Base-by-base conservation (phyloP, 106 monocot species). In the Cymbidium sinense region DNA sequence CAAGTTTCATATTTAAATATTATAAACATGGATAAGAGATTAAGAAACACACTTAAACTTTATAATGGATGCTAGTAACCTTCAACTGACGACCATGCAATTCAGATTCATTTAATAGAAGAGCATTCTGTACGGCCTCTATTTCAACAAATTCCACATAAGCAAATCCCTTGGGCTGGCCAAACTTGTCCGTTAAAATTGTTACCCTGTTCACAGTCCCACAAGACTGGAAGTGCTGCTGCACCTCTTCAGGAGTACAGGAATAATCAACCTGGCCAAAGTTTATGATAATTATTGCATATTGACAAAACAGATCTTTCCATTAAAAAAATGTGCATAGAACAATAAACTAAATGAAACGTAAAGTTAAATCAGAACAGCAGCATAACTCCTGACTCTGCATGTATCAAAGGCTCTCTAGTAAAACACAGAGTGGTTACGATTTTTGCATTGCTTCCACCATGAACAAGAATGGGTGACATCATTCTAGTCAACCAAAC, bases 131-230 rank as follows among this genome's bases (percentile, higher is more conserved):
- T 33, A 89, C 86, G 41, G 89, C 89, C 28, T 89, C 89, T 75
- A 83, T 79, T 79, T 89, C 89, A 76, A 83, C 86, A 86, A 89
- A 89, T 72, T 89, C 89, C 29, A 89, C 89, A 74, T 89, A 89
- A 21, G 89, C 89, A 83, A 83, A 89, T 55, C 89, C 89, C 72
- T 89, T 89, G 12, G 89, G 89, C 34, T 86, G 86, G 52, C 89
- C 89, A 83, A 83, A 83, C 54, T 85, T 83, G 76, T 89, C 89
- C n/a, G 89, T 89, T 35, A 89, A 76, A 78, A 88, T 88, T 13
- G 85, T 88, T 36, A 88, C 85, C 35, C 88, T 77, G 77, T 88
- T 88, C 61, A 88, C 80, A 20, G 85, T 88, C 36, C 88, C 88
- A 76, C 88, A 88, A 12, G 85, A 88, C 74, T 88, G 88, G 78